Base-by-base conservation (phyloP, 352 stramenopile species). In the Phytophthora sp. region DNA sequence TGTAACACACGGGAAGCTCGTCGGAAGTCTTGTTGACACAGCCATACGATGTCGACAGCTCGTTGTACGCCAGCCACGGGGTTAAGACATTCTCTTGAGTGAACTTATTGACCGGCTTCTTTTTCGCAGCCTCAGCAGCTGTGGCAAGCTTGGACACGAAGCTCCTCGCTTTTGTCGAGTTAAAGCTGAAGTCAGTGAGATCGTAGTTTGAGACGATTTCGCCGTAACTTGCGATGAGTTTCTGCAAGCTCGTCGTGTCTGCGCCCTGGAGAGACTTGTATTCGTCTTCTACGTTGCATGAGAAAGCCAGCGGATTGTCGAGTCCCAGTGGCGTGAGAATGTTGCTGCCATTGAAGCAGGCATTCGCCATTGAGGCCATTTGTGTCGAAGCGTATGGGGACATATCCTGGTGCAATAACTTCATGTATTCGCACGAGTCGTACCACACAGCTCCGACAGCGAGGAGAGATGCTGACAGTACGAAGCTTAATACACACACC, bases 391-490 rank as follows among this genome's bases (percentile, higher is more conserved):
- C 87, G 42, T 90, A 94, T 24, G 86, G 83, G 30, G 82, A 80
- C 54, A 92, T 80, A 46, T 94, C 80, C 12, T 71, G 68, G 57
- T 91, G 83, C 16, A 93, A 30, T n/a, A 93, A 76, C 57, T 84
- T 88, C 78, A 94, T 86, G 64, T 94, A 93, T 47, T 86, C 85
- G 71, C 86, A 94, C 15, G 78, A 80, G 44, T 94, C 86, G 57
- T 83, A 93, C 83, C 83, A 94, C 31, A 94, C 69, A 35, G 84
- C 86, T 15, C 77, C 82, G 21, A 94, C 83, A 2, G 86, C 86
- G 11, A 94, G 78, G 13, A 94, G 66, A 1, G 81, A 90, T 6
- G 84, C 76, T 1, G 84, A 82, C 3, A 93, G 59, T 7, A 93
- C 82, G 45, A 95, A 95, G 15, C 83, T 84, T n/a, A 93, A 41